Base-by-base conservation (phyloP, 306 rosid species). In the Alnus glutinosa region DNA sequence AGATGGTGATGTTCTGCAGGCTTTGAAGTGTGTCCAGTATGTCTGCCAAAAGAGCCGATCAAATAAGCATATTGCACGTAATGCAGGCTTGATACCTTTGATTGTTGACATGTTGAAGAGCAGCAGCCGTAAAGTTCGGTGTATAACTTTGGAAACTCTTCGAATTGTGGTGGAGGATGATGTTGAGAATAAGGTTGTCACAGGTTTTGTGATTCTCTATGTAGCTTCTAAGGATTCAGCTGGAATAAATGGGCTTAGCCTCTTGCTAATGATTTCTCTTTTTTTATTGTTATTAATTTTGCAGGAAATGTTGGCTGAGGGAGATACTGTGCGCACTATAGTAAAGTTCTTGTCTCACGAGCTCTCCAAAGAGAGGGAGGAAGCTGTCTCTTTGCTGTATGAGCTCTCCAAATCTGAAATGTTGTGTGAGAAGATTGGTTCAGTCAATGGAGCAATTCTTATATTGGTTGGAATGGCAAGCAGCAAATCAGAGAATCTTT, bases 391-490 rank as follows among this genome's bases (percentile, higher is more conserved):
- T 86, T 82, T 96, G 94, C 92, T 96, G 66, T 90, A 90, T 7
- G 98, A 96, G 87, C 98, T 96, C 57, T 96, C 99, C 78, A 93
- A 88, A 83, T 93, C 98, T 3, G 90, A 88, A 85, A 78, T 85
- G 80, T 84, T 96, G 50, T 91, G 96, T 78, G 98, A 90, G 89
- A 91, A 90, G 89, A 88, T 96, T 77, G 99, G 99, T 82, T 90
- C 99, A 78, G 52, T 93, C 80, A 92, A 88, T 74, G 99, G 99
- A 75, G 94, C 97, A 44, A 96, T 93, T 89, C 97, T 96, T 76
- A 91, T 96, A 77, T 83, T 96, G 84, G 97, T 96, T 78, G 98
- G 99, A 83, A 96, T 93, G 98, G 87, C 97, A 78, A 90, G 91
- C 85, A 96, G 99, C 88, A 90, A 91, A 28, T 93, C 99, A 11